Evolutionary conservation across 768 basidiomycete genomes (phyloP).

Genomic region (Ephemerocybe angulata): DNA sequence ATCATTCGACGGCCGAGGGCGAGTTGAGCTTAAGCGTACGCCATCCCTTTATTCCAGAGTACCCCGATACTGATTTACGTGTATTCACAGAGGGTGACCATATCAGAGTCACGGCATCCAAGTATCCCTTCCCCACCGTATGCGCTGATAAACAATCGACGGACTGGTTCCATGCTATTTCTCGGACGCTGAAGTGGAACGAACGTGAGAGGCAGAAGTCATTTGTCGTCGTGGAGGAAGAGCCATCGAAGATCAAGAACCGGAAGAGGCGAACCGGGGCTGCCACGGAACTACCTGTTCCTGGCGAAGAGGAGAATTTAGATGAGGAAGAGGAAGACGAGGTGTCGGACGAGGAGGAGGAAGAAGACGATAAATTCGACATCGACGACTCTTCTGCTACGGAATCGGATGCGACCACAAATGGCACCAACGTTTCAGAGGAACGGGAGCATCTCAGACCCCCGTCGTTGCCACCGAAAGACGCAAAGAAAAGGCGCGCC

Average conservation of each 20-base stretch:
- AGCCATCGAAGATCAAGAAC: slow-evolving; percentile 43
- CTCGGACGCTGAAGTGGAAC: slow-evolving; percentile 97
- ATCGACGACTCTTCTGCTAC: slow-evolving; percentile 82
- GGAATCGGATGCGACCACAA: slow-evolving; percentile 17
- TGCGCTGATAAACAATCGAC: slow-evolving; percentile 97
- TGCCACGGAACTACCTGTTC: slow-evolving; percentile 10
- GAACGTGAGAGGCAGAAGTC: slow-evolving; percentile 98
- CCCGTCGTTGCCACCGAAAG: slow-evolving; percentile 2
- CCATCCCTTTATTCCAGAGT: background rate
- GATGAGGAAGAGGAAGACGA: slow-evolving; percentile 50
- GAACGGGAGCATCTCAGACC: slow-evolving; percentile 17
- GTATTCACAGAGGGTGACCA: slow-evolving; percentile 86
- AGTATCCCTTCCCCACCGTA: slow-evolving; percentile 97
- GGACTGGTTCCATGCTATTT: slow-evolving; percentile 98
- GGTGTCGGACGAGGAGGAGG: slow-evolving; percentile 46
- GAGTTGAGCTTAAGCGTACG: slow-evolving; percentile 93
- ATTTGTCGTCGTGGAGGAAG: slow-evolving; percentile 96
- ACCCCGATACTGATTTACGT: slow-evolving; percentile 10
- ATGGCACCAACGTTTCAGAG: slow-evolving; percentile 7
- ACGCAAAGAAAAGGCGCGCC: slow-evolving; percentile 7
- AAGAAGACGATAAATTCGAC: slow-evolving; percentile 78
- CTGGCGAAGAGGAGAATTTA: slow-evolving; percentile 28
- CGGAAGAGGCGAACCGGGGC: slow-evolving; percentile 16
- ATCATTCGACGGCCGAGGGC: slow-evolving; percentile 94
- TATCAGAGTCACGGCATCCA: slow-evolving; percentile 96